phyloP scores from a whole-genome alignment of 1,284 basidiomycete species.

The Sanghuangporus weigelae region DNA sequence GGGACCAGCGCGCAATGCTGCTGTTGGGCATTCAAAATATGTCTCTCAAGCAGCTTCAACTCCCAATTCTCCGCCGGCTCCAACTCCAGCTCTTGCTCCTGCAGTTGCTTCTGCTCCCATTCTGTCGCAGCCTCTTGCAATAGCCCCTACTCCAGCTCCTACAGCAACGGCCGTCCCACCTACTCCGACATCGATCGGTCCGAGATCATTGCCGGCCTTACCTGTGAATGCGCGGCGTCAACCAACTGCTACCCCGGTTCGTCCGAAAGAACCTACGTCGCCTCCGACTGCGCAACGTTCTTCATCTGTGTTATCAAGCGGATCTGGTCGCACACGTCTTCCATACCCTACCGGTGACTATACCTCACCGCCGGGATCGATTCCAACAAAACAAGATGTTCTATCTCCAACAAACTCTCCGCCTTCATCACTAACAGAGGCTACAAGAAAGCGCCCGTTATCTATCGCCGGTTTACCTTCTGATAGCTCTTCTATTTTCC shows the following conservation, averaged over 20 bases:
- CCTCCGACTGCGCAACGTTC: slow-evolving; percentile 45
- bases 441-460: slow-evolving; percentile 25
- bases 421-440: slow-evolving; percentile 38
- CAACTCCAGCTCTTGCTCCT: slow-evolving; percentile 27
- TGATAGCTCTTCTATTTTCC: slow-evolving; percentile 2
- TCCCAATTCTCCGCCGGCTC: slow-evolving; percentile 29
- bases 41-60: slow-evolving; percentile 22
- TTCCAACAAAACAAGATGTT: slow-evolving; percentile 31
- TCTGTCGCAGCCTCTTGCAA: slow-evolving; percentile 13
- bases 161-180: neutral
- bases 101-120: slow-evolving; percentile 11
- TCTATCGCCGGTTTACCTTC: slow-evolving; percentile 29
- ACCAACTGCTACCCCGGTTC: slow-evolving; percentile 27
- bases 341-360: slow-evolving; percentile 81
- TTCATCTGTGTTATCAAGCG: slow-evolving; percentile 29
- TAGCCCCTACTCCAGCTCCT: slow-evolving; percentile 20
- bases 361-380: slow-evolving; percentile 47
- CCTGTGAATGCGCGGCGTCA: slow-evolving; percentile 30
- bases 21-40: slow-evolving; percentile 19
- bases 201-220: slow-evolving; percentile 14
- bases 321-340: slow-evolving; percentile 46
- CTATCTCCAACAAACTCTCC: slow-evolving; percentile 64
- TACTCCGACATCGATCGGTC: slow-evolving; percentile 11
- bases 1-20: slow-evolving; percentile 43
- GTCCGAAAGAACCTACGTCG: slow-evolving; percentile 56